These are phyloP conservation scores for Bolboschoenoplectus hybrid DNA, from an alignment of 202 grass and related monocot genomes.

Conservation along the genomic window DNA sequence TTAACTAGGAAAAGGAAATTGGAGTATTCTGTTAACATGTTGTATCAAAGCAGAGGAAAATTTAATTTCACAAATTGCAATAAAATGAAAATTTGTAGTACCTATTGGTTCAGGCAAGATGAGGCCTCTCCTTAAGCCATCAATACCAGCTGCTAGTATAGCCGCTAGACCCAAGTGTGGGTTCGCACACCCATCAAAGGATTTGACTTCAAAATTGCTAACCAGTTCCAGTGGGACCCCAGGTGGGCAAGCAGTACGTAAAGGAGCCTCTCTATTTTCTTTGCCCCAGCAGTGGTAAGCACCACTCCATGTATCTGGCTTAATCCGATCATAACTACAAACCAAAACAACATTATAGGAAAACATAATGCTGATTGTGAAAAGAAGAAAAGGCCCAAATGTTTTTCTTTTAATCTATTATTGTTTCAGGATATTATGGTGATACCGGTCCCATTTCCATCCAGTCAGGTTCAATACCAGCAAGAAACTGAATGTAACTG, in stretches of 20 bases:
- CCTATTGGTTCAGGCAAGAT: constrained; percentile 82
- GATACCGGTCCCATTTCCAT: neutral
- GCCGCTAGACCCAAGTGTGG: constrained; percentile 80
- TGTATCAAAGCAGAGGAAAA: neutral
- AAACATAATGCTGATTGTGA: neutral
- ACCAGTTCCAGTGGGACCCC: constrained; percentile 75
- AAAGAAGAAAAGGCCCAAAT: neutral
- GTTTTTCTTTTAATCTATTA: neutral
- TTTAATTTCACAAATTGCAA: neutral
- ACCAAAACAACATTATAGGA: constrained; percentile 28
- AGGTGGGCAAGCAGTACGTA: constrained; percentile 95
- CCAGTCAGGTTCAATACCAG: constrained; percentile 1
- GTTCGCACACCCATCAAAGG: constrained; percentile 92
- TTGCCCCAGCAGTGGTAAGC: constrained; percentile 96
- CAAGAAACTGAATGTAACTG: neutral
- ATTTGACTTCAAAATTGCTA: constrained; percentile 97
- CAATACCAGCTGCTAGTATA: constrained; percentile 79
- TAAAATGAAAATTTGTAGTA: constrained; percentile 39
- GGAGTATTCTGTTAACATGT: neutral
- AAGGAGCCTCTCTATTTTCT: constrained; percentile 94
- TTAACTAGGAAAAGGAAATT: neutral
- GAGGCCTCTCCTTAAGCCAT: constrained; percentile 76
- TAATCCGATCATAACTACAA: constrained; percentile 82
- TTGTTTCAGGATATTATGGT: neutral
- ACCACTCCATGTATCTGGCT: constrained; percentile 95